Evolutionary conservation across 352 stramenopile species (phyloP), one percentile per base, ranked within the genome.

Genomic region (Phytophthora rubi): DNA sequence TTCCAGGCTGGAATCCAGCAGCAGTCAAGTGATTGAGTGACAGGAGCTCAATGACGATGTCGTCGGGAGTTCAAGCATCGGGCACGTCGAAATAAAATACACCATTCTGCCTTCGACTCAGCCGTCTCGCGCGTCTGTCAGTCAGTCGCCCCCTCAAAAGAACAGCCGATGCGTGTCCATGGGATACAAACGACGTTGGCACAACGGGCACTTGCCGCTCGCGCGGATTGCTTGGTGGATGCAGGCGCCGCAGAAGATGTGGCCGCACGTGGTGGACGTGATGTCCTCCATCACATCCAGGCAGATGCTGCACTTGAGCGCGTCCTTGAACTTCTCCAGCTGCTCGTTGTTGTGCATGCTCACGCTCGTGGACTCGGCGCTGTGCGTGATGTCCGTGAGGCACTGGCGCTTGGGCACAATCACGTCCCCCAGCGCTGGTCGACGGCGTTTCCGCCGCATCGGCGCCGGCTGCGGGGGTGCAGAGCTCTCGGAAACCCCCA

Each of bases 271-370:
- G 1, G 88, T 94, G 26, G 86, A 93, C 4, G 88, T 94, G 73
- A 96, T 94, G 60, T 91, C 78, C 52, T 92, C 65, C 53, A 94
- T 81, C 55, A 83, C 71, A 35, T 94, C 88, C 2, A 96, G 73
- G 52, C 88, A 94, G 48, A 96, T 90, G 73, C 82, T 93, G 80
- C 85, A 94, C 81, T 93, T 94, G 65, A 94, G 83, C 44, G 73
- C 68, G 10, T 52, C 42, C 72, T 94, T 94, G 68, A 94, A 93
- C 35, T 78, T 71, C 81, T 94, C 82, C 49, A 94, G 75, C 35
- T 73, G 72, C n/a, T 93, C 87, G 52, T 81, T 91, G 69, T 94
- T 94, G 32, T 86, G 72, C 35, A 94, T 71, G 18, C 81, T 92
- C 39, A 93, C 70, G 33, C 73, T 80, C n/a, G 85, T 94, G 33